phyloP scores from a whole-genome alignment of 73 alveolate species.

The Tetrahymena elliotti region DNA sequence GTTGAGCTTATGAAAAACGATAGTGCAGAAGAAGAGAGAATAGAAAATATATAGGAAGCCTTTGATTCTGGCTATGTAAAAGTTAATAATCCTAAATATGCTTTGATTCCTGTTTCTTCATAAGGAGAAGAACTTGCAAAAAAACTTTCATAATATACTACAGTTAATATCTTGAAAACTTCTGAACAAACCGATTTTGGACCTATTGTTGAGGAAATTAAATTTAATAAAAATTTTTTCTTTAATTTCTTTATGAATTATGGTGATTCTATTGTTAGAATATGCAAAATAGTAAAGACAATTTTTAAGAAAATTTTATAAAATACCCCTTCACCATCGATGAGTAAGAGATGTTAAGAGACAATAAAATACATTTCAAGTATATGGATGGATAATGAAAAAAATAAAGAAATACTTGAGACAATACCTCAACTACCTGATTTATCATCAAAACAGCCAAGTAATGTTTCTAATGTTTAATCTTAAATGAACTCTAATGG shows the following conservation, averaged over 20 bases:
- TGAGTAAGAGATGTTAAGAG: background rate
- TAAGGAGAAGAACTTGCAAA: background rate
- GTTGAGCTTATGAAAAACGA: background rate
- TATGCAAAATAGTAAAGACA: background rate
- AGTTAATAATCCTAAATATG: background rate
- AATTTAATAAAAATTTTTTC: background rate
- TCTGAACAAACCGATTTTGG: background rate
- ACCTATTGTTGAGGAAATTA: background rate
- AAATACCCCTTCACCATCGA: background rate
- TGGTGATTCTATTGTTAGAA: background rate
- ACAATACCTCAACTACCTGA: background rate
- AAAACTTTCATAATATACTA: background rate
- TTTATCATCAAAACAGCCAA: background rate
- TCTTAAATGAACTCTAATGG: background rate
- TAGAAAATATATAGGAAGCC: background rate
- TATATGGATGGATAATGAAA: background rate
- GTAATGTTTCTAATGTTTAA: background rate
- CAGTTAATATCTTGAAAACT: background rate
- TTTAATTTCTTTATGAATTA: background rate
- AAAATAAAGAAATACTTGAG: background rate
- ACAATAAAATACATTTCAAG: background rate
- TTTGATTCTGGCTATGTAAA: background rate
- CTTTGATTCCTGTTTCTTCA: background rate
- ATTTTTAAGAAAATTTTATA: background rate
- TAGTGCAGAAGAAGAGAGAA: background rate